phyloP scores from a whole-genome alignment of 495 filamentous ascomycete genomes.

The Xanthoparmelia taractica region DNA sequence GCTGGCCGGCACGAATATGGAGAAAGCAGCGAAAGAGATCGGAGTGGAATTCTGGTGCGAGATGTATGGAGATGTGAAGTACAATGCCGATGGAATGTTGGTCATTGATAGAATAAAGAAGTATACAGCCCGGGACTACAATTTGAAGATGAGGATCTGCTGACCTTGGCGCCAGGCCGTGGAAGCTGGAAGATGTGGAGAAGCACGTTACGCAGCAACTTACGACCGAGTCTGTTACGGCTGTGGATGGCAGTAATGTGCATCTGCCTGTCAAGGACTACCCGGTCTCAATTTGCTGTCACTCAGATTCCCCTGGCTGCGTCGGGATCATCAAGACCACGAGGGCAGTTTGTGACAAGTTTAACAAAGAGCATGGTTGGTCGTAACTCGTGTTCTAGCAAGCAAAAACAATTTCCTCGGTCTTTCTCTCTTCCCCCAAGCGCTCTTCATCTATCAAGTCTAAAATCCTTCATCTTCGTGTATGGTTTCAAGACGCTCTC shows the following conservation, averaged over 20 bases:
- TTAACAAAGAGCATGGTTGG: constrained; percentile 34
- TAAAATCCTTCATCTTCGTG: neutral
- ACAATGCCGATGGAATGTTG: constrained; percentile 42
- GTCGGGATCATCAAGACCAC: constrained; percentile 45
- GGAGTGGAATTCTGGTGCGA: constrained; percentile 51
- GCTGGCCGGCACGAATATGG: constrained; percentile 46
- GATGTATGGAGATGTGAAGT: constrained; percentile 53
- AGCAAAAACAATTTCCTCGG: neutral
- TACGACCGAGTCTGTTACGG: constrained; percentile 37
- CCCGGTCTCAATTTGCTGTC: constrained; percentile 46
- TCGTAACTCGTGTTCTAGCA: neutral
- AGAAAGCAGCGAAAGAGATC: constrained; percentile 45
- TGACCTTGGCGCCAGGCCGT: constrained; percentile 29
- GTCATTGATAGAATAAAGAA: constrained; percentile 52
- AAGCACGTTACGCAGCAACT: constrained; percentile 43
- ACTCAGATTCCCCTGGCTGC: constrained; percentile 47
- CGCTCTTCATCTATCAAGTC: neutral
- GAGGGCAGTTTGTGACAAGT: constrained; percentile 33
- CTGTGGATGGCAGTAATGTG: constrained; percentile 39
- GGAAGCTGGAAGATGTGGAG: constrained; percentile 40
- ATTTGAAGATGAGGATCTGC: neutral
- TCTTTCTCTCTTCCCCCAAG: neutral
- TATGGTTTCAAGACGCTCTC: neutral
- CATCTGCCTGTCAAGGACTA: constrained; percentile 41
- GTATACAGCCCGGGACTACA: constrained; percentile 14